Conservation (phyloP, 495 filamentous ascomycete genomes). For the Aspergillus cavernicola region DNA sequence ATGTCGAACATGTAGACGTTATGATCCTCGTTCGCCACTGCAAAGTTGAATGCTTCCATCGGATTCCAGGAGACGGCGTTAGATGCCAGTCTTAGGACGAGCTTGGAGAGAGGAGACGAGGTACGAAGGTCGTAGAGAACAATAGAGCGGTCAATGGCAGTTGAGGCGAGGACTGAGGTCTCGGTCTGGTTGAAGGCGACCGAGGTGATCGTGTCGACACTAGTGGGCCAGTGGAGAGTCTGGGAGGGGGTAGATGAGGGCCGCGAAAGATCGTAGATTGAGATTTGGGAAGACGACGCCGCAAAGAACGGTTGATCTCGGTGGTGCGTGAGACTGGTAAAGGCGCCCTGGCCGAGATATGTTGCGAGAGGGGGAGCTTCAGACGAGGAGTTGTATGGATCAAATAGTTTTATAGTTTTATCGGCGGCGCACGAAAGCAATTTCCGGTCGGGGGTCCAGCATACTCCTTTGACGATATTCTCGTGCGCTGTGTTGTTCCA, state of each 20-base stretch:
- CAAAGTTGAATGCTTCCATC: conserved; percentile 92
- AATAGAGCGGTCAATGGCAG: conserved; percentile 78
- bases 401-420: conserved; percentile 81
- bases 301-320: conserved; percentile 69
- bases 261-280: conserved; percentile 80
- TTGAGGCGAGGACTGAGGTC: conserved; percentile 81
- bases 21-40: conserved; percentile 75
- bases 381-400: conserved; percentile 72
- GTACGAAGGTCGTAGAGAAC: conserved; percentile 90
- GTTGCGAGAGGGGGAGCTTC: conserved; percentile 66
- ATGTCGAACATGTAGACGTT: conserved; percentile 84
- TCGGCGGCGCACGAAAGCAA: conserved; percentile 89
- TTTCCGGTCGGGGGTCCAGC: conserved; percentile 79
- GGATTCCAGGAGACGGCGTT: conserved; percentile 94
- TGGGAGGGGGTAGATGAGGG: conserved; percentile 70
- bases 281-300: conserved; percentile 73
- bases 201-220: conserved; percentile 85
- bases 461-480: conserved; percentile 86
- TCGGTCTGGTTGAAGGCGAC: conserved; percentile 91
- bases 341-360: conserved; percentile 76
- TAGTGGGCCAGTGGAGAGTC: conserved; percentile 80
- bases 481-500: conserved; percentile 81
- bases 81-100: conserved; percentile 72
- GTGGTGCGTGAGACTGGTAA: conserved; percentile 83
- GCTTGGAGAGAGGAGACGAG: conserved; percentile 72